Evolutionary conservation across 441 rosid genomes (phyloP).

Genomic region (Gossypium lobatum): DNA sequence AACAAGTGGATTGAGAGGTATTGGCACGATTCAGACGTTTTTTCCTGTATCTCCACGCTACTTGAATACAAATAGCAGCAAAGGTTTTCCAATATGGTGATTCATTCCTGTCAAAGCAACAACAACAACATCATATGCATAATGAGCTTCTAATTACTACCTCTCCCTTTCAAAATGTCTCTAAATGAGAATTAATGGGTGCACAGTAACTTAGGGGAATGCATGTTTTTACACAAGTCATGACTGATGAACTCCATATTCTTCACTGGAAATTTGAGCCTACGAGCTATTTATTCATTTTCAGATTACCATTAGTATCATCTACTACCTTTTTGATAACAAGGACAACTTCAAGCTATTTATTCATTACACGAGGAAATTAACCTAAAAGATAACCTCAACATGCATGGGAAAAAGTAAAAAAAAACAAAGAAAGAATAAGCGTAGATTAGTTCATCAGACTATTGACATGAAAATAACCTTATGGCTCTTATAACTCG

Average conservation of each 20-base stretch:
- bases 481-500: slow-evolving; percentile 48
- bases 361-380: background rate
- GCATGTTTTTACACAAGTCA: background rate
- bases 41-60: slow-evolving; percentile 74
- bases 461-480: slow-evolving; percentile 4
- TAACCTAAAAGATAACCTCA: background rate
- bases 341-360: background rate
- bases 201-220: background rate
- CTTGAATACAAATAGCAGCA: slow-evolving; percentile 68
- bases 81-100: slow-evolving; percentile 72
- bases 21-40: slow-evolving; percentile 33
- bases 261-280: background rate
- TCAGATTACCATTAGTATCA: background rate
- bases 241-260: background rate
- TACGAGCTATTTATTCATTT: background rate
- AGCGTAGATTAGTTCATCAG: background rate
- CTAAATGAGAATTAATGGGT: background rate
- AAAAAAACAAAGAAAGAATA: background rate
- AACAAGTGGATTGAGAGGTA: slow-evolving; percentile 14
- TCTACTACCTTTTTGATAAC: background rate
- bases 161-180: background rate
- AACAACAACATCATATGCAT: background rate
- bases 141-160: background rate
- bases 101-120: slow-evolving; percentile 41
- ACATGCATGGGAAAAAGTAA: background rate